Conservation (phyloP, 73 alveolate genomes). For the Effrenium voratum region DNA sequence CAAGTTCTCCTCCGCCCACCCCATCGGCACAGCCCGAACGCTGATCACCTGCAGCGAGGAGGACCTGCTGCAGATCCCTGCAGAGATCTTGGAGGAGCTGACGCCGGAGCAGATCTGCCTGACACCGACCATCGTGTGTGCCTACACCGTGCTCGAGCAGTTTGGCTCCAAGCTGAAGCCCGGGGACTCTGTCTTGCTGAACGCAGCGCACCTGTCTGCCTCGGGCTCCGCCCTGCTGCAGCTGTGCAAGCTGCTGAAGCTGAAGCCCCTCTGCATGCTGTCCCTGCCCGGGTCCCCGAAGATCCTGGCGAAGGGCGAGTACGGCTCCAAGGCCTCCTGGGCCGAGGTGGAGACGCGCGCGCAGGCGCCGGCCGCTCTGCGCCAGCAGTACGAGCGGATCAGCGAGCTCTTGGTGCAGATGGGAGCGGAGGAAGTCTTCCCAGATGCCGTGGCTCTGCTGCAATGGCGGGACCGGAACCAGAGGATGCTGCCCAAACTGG, state of each 20-base stretch:
- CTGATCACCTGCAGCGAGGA: slow-evolving; percentile 82
- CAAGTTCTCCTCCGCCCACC: slow-evolving; percentile 79
- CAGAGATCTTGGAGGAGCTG: slow-evolving; percentile 77
- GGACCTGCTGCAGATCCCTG: slow-evolving; percentile 65
- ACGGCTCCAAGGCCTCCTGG: slow-evolving; percentile 82
- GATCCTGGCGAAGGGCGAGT: slow-evolving; percentile 90
- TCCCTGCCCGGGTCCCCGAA: slow-evolving; percentile 68
- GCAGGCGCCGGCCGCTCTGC: slow-evolving; percentile 60
- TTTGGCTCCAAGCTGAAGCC: slow-evolving; percentile 88
- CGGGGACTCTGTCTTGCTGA: slow-evolving; percentile 64
- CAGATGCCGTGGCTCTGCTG: slow-evolving; percentile 88
- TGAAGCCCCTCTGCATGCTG: slow-evolving; percentile 81
- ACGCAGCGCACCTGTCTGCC: slow-evolving; percentile 84
- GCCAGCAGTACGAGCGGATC: slow-evolving; percentile 91
- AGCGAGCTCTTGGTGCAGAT: slow-evolving; percentile 70
- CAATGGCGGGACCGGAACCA: slow-evolving; percentile 90
- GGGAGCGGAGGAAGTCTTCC: slow-evolving; percentile 94
- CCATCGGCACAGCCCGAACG: slow-evolving; percentile 87
- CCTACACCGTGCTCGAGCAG: slow-evolving; percentile 92
- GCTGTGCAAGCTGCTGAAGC: slow-evolving; percentile 88
- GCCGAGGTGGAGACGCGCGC: slow-evolving; percentile 74
- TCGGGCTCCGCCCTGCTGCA: slow-evolving; percentile 91
- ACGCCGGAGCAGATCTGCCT: slow-evolving; percentile 92
- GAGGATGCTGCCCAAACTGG: slow-evolving; percentile 88
- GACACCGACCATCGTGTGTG: slow-evolving; percentile 81